These are phyloP conservation scores for Solanum medicagineum DNA, from an alignment of 257 asterid genomes.

Conservation along the genomic window DNA sequence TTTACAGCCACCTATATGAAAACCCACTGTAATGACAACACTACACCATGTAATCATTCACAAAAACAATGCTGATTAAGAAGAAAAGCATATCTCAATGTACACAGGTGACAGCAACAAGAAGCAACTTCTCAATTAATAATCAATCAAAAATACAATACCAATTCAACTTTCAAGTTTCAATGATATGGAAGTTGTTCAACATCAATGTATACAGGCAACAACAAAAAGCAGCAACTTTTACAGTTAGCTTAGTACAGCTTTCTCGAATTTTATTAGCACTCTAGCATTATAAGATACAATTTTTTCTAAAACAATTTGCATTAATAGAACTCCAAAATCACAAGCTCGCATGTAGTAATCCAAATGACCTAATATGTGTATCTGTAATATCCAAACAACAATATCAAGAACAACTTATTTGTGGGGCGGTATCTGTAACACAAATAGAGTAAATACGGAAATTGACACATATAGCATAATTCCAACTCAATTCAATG, in stretches of 20 bases:
- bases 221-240: background rate
- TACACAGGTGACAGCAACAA: background rate
- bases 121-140: background rate
- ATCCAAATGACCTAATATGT: background rate
- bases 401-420: too few species aligned
- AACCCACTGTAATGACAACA: background rate
- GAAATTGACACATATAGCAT: background rate
- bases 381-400: background rate
- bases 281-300: background rate
- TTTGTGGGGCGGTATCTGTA: too few species aligned
- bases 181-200: background rate
- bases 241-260: background rate
- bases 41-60: background rate
- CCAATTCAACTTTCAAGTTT: background rate
- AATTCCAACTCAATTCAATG: background rate
- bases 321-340: background rate
- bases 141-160: background rate
- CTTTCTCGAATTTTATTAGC: background rate
- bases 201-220: background rate
- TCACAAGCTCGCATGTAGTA: background rate
- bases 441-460: background rate
- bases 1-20: background rate
- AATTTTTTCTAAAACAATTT: background rate
- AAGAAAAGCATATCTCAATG: background rate
- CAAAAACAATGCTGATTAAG: background rate